Evolutionary conservation across 768 basidiomycete genomes (phyloP), one percentile per base, ranked within the genome.

Genomic region (Phylloporus sp.): DNA sequence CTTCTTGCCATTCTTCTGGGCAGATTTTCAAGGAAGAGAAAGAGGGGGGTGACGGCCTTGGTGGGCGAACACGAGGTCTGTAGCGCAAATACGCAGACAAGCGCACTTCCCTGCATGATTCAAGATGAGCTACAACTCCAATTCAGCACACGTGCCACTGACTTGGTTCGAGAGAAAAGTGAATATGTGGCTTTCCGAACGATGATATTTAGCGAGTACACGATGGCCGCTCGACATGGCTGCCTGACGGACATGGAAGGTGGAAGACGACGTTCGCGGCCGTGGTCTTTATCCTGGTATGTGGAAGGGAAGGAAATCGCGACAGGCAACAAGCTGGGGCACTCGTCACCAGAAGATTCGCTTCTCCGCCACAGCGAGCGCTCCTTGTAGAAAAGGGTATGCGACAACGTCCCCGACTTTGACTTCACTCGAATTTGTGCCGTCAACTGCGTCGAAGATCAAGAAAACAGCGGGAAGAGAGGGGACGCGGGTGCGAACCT

Each of bases 1-100:
- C 60, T 42, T 66, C 62, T 37, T 57, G 60, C 65, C 65, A 66
- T 42, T 68, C 66, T 17, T 66, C 66, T 14, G 66, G 65, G 27
- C 36, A 52, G 10, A 49, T 29, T 46, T 66, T 66, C 32, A 68
- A 17, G 38, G 46, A 54, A 34, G 59, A 53, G 23, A 63, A 61
- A 33, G 52, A 50, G 5, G 42, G 40, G 3, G 66, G 64, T 0
- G 56, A 41, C 4, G 62, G 66, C 23, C 64, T 49, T 27, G 65
- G 63, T 21, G 66, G 66, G 34, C 66, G 66, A 24, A 64, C 47
- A n/a, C 62, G 50, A 1, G 65, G 65, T 17, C 57, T 55, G 36
- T 66, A 66, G 17, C 42, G 53, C 18, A 66, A 32, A 31, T 56
- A 48, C 8, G 65, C 58, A 34, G 46, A 59, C 36, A 68, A 45